A percentile compares a stretch with the other conserved stretches of the same genome.
Evolutionary conservation across 805 yeast genomes (phyloP).

Genomic region (Saturnispora galanensis): DNA sequence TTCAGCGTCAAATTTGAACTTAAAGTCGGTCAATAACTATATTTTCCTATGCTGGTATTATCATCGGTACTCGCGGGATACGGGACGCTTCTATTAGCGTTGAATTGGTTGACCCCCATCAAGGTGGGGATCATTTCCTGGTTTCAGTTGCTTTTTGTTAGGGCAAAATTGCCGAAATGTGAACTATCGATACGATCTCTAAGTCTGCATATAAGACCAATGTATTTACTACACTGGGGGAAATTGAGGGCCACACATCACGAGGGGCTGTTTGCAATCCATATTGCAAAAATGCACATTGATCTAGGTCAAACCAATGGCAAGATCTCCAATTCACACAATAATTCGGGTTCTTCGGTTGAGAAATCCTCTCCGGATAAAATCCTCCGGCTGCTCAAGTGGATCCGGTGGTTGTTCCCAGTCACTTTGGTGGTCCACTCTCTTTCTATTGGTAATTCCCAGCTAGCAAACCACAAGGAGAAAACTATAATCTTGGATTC

Average conservation of each 20-base stretch:
- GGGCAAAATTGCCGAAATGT: constrained; percentile 6
- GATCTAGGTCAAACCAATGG: background rate
- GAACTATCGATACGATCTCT: constrained; percentile 12
- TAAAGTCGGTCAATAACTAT: background rate
- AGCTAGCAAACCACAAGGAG: background rate
- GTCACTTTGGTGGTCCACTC: constrained; percentile 12
- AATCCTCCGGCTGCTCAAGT: background rate
- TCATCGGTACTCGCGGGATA: background rate
- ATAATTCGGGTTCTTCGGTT: background rate
- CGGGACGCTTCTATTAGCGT: background rate
- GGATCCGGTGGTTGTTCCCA: constrained; percentile 10
- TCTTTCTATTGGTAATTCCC: constrained; percentile 1
- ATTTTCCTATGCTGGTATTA: background rate
- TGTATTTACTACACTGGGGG: constrained; percentile 12
- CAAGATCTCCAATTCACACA: background rate
- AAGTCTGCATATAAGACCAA: constrained; percentile 13
- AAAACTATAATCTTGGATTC: constrained; percentile 9
- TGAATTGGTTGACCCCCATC: constrained; percentile 4
- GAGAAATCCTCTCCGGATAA: background rate
- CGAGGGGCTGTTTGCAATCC: constrained; percentile 13
- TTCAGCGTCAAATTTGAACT: too few relatives aligned
- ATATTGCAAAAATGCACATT: constrained; percentile 8
- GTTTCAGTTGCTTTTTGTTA: constrained; percentile 16
- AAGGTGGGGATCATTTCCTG: constrained; percentile 19
- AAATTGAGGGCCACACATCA: constrained; percentile 12